Evolutionary conservation across 805 yeast genomes (phyloP), one percentile per base, ranked within the genome.

Genomic region (Peterozyma xylosa): DNA sequence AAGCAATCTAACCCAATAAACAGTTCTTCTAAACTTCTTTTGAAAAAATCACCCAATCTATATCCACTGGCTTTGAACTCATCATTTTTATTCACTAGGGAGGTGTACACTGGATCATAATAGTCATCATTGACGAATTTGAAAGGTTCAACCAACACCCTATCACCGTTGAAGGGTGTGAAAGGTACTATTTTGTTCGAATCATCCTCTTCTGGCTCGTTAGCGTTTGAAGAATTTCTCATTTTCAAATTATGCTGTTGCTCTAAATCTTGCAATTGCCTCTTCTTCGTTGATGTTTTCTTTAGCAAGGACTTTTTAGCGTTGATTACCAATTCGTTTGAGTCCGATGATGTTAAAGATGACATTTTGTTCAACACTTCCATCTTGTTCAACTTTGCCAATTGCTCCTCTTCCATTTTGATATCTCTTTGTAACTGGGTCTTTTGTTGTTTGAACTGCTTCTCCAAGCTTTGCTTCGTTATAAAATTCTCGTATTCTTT

Each of bases 141-240:
- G 62, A 78, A 89, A 29, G 74, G 69, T 43, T 70, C 69, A 18
- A 68, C 62, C 7, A 66, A 48, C 46, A 83, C 81, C 48, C 93
- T 71, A 63, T 91, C 98, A 38, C 97, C 97, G 56, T 82, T 80
- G 64, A 91, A 91, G 9, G 98, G 98, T 10, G 98, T 89, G 60
- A 90, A 91, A 14, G 98, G 98, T 5, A 56, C 41, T 17, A 49
- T 48, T 10, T 48, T 45, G 11, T 38, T 46, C 16, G 73, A 66
- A 13, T 58, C 51, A 17, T 60, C 65, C 42, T 58, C 63, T 39
- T 58, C 54, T 42, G 58, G 54, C 35, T 51, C 54, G n/a, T 13
- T 34, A 7, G 53, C 48, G 33, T 56, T 54, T 14, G 48, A 52
- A 13, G 54, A 37, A 10, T 57, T 56, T 42, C 62, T 64, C 11